Conservation (phyloP, 2,329 filamentous ascomycete genomes). For the Trichophyton schoenleinii region DNA sequence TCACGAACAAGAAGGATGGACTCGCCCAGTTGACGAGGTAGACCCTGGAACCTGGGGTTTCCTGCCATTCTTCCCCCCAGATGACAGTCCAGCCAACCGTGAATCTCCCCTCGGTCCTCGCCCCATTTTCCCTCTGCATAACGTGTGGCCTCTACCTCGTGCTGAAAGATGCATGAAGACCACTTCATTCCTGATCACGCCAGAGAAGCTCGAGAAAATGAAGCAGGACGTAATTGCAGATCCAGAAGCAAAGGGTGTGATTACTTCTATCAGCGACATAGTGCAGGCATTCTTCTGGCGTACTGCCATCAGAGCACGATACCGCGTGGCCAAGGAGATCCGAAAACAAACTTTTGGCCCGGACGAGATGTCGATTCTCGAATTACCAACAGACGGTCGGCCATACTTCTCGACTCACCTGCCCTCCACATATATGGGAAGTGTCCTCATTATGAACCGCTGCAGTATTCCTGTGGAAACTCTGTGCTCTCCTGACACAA, state of each 20-base stretch:
- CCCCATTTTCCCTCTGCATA: neutral
- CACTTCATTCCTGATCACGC: neutral
- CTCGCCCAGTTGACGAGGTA: neutral
- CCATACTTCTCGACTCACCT: constrained; percentile 1
- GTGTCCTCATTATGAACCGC: constrained; percentile 3
- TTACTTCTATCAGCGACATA: constrained; percentile 3
- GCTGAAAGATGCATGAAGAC: constrained; percentile 2
- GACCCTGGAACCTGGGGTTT: constrained; percentile 3
- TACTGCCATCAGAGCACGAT: constrained; percentile 5
- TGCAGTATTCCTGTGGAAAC: neutral
- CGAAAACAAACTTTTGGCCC: neutral
- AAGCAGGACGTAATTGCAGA: constrained; percentile 4
- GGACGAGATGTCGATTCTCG: constrained; percentile 3
- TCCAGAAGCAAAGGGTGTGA: neutral
- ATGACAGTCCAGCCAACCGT: neutral
- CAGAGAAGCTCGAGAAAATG: neutral
- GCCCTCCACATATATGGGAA: constrained; percentile 5
- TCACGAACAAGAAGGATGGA: constrained; percentile 2
- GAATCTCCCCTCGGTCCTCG: neutral
- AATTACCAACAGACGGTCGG: constrained; percentile 2
- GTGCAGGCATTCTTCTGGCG: constrained; percentile 5
- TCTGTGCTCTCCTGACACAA: constrained; percentile 2
- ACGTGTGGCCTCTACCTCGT: neutral
- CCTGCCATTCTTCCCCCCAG: constrained; percentile 1
- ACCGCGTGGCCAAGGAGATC: constrained; percentile 2